phyloP scores from a whole-genome alignment of 106 monocot genomes.

The Dendrobium nobile region DNA sequence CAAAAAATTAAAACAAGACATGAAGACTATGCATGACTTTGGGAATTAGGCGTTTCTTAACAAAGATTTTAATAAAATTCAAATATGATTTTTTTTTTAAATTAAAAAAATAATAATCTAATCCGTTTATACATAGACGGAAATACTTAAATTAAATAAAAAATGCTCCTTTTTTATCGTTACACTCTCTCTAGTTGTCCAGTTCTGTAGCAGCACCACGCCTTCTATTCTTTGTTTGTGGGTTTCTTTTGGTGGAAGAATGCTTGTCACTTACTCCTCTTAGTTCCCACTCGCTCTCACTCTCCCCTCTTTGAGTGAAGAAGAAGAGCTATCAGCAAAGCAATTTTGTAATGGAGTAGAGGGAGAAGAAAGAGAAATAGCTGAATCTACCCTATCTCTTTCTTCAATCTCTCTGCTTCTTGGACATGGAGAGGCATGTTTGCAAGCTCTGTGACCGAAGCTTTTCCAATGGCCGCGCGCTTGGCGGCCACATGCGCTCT shows the following conservation, averaged over 20 bases:
- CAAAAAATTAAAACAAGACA: not conserved
- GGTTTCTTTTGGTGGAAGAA: slow-evolving; percentile 9
- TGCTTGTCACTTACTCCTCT: slow-evolving; percentile 12
- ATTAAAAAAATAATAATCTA: not conserved
- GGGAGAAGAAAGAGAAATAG: not conserved
- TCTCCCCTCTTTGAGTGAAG: not conserved
- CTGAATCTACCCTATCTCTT: not conserved
- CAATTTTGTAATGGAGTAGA: not conserved
- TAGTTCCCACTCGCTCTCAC: slow-evolving; percentile 5
- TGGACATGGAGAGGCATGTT: slow-evolving; percentile 24
- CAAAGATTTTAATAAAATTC: not conserved
- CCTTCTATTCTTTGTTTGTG: not conserved
- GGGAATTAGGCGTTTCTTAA: not conserved
- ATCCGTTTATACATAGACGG: no score
- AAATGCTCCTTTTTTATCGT: not conserved
- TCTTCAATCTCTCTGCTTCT: not conserved
- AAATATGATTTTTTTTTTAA: not conserved
- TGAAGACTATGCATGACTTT: not conserved
- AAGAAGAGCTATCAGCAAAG: not conserved
- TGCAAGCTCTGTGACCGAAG: slow-evolving; percentile 50
- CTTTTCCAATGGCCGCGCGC: slow-evolving; percentile 39
- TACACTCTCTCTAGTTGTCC: not conserved
- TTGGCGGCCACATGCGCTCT: slow-evolving; percentile 57
- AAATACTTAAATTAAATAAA: not conserved
- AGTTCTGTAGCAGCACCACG: slow-evolving; percentile 3